phyloP scores from a whole-genome alignment of 495 filamentous ascomycete genomes.

The Penicillium ochrochloron region DNA sequence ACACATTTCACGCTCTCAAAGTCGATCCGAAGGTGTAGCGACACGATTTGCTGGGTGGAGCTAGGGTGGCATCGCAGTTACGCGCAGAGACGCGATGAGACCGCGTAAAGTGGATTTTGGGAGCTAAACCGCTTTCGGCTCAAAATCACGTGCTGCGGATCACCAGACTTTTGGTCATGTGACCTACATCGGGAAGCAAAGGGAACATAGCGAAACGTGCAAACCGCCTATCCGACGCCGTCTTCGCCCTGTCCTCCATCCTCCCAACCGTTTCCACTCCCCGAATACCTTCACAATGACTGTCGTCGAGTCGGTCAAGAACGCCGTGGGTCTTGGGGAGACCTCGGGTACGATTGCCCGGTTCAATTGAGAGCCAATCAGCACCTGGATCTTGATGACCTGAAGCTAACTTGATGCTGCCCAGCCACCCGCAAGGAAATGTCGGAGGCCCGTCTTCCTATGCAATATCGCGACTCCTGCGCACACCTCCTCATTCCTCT shows the following conservation, averaged over 20 bases:
- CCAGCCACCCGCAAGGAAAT: constrained; percentile 86
- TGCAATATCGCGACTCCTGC: constrained; percentile 93
- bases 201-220: constrained; percentile 38
- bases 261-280: constrained; percentile 21
- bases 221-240: constrained; percentile 37
- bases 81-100: constrained; percentile 24
- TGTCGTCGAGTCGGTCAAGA: constrained; percentile 59
- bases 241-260: constrained; percentile 25
- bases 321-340: constrained; percentile 54
- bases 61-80: constrained; percentile 25
- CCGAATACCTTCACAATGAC: constrained; percentile 44
- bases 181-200: constrained; percentile 33
- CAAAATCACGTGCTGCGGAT: constrained; percentile 14
- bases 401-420: constrained; percentile 22
- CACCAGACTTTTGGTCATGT: constrained; percentile 30
- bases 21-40: constrained; percentile 16
- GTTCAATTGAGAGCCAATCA: constrained; percentile 30
- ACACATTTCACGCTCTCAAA: constrained; percentile 28
- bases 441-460: constrained; percentile 84
- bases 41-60: constrained; percentile 30
- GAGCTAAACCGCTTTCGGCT: constrained; percentile 35
- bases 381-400: constrained; percentile 25
- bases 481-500: constrained; percentile 92
- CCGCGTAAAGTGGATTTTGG: constrained; percentile 37
- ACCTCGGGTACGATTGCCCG: constrained; percentile 44